phyloP scores from a whole-genome alignment of 148 eudicot species.

The Cornus florida region DNA sequence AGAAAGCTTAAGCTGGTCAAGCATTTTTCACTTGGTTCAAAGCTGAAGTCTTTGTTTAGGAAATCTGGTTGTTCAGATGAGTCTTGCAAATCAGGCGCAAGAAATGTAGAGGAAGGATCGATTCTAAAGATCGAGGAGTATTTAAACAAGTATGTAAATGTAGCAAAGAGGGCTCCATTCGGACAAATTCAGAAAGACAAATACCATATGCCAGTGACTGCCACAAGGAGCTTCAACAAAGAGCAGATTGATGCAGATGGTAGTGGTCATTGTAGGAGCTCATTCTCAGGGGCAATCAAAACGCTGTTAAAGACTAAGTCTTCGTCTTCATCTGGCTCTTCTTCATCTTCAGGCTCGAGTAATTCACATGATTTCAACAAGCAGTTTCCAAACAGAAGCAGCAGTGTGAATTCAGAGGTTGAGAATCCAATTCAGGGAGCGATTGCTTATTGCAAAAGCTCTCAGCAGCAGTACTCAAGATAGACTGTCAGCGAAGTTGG shows the following conservation, averaged over 20 bases:
- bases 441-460: slow-evolving; percentile 83
- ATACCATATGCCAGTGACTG: slow-evolving; percentile 8
- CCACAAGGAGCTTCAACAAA: slow-evolving; percentile 18
- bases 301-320: slow-evolving; percentile 37
- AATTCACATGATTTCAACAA: slow-evolving; percentile 27
- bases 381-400: slow-evolving; percentile 41
- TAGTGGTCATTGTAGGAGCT: slow-evolving; percentile 49
- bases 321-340: slow-evolving; percentile 26
- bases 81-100: slow-evolving; percentile 16
- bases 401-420: slow-evolving; percentile 45
- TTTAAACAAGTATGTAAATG: slow-evolving; percentile 16
- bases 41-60: slow-evolving; percentile 48
- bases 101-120: slow-evolving; percentile 15
- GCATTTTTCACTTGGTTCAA: slow-evolving; percentile 35
- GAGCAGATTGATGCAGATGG: slow-evolving; percentile 22
- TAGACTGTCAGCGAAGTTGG: slow-evolving; percentile 49
- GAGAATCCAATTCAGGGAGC: slow-evolving; percentile 85
- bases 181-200: slow-evolving; percentile 28
- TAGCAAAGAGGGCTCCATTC: slow-evolving; percentile 16
- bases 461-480: slow-evolving; percentile 42
- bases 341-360: slow-evolving; percentile 34
- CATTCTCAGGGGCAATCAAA: slow-evolving; percentile 74
- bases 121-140: slow-evolving; percentile 12
- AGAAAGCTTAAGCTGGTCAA: slow-evolving; percentile 54
- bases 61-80: slow-evolving; percentile 44